Percentiles rank a stretch among this genome's conserved stretches.
These are phyloP conservation scores for Corynascus novoguineensis DNA, from an alignment of 495 filamentous ascomycete genomes.

Conservation along the genomic window DNA sequence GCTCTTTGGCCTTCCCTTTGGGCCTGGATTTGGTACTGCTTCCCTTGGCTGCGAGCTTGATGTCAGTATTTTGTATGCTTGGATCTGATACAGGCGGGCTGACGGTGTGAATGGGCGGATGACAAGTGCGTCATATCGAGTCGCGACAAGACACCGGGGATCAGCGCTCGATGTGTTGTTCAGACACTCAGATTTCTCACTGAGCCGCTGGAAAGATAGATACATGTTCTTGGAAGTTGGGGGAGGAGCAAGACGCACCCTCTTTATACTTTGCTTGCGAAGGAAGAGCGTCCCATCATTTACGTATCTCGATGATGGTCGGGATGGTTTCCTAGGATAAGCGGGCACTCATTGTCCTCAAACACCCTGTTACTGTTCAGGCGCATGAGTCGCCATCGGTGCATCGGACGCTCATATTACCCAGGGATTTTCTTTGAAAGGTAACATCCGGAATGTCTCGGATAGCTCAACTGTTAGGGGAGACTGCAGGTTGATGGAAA, in stretches of 20 bases:
- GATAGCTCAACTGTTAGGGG: conserved; percentile 7
- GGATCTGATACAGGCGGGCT: background rate
- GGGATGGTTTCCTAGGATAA: background rate
- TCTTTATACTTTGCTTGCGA: conserved; percentile 1
- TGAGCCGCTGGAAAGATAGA: background rate
- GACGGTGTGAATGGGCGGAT: background rate
- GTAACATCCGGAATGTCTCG: conserved; percentile 19
- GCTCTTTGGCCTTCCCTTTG: conserved; percentile 3
- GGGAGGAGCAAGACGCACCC: too few relatives aligned
- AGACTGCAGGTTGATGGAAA: background rate
- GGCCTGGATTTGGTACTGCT: conserved; percentile 12
- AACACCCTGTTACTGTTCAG: background rate
- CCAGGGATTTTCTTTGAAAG: background rate
- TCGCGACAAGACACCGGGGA: background rate
- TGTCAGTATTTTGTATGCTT: background rate
- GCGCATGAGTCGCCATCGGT: background rate
- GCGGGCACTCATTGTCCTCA: background rate
- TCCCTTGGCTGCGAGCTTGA: background rate
- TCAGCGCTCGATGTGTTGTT: background rate
- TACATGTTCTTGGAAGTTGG: background rate
- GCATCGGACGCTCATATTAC: conserved; percentile 2
- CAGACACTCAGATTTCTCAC: background rate
- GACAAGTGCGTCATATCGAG: background rate
- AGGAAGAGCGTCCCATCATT: background rate
- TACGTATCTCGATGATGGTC: background rate